A percentile compares a stretch with the other conserved stretches of the same genome.
phyloP scores from a whole-genome alignment of 805 yeast genomes.

The Zygotorulaspora chibaensis region DNA sequence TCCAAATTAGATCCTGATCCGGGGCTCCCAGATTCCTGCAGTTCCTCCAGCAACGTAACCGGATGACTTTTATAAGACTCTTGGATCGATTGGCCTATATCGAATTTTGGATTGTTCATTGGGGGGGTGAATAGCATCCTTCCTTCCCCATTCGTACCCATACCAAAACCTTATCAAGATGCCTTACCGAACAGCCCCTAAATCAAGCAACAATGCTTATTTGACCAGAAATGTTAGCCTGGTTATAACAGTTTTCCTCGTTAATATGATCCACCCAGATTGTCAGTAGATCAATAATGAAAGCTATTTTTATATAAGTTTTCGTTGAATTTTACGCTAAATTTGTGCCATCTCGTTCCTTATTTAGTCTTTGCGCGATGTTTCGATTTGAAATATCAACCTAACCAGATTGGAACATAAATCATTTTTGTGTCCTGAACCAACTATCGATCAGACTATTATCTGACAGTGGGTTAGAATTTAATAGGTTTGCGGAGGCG shows the following conservation, averaged over 20 bases:
- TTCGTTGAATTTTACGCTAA: background rate
- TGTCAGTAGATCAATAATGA: no score
- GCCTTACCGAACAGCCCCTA: background rate
- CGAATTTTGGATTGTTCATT: slow-evolving; percentile 26
- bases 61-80: slow-evolving; percentile 24
- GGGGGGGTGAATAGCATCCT: slow-evolving; percentile 32
- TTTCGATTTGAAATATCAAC: background rate
- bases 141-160: slow-evolving; percentile 9
- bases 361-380: background rate
- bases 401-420: background rate
- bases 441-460: no score
- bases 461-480: no score
- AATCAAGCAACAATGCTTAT: background rate
- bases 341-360: slow-evolving; percentile 2
- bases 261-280: no score
- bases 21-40: slow-evolving; percentile 9
- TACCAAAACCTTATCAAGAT: background rate
- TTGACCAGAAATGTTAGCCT: background rate
- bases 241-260: background rate
- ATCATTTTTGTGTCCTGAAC: no score
- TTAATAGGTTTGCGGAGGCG: no score
- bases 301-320: background rate
- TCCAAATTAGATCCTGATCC: slow-evolving; percentile 10
- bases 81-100: slow-evolving; percentile 24
- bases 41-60: slow-evolving; percentile 8